These are phyloP conservation scores for Lactarius quietus DNA, from an alignment of 768 basidiomycete species.

Conservation along the genomic window DNA sequence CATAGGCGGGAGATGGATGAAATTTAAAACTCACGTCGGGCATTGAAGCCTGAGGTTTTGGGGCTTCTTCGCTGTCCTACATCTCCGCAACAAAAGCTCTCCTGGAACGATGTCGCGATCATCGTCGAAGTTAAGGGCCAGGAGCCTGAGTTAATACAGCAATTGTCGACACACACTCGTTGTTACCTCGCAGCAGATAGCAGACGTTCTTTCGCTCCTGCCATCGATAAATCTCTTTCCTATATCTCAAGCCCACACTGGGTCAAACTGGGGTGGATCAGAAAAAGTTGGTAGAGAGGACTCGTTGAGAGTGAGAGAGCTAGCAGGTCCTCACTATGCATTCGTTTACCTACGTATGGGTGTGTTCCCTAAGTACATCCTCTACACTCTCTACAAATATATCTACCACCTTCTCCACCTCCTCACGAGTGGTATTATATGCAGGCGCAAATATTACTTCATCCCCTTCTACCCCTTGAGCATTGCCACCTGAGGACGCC, in stretches of 20 bases:
- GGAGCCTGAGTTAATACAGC: not conserved
- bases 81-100: not conserved
- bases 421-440: constrained; percentile 67
- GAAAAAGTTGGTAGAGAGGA: no score
- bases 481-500: constrained; percentile 65
- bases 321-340: no score
- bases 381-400: constrained; percentile 63
- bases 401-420: constrained; percentile 68
- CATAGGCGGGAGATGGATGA: not conserved
- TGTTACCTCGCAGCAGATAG: not conserved
- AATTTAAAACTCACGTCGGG: no score
- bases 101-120: not conserved
- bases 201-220: not conserved
- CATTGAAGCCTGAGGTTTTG: not conserved
- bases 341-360: not conserved
- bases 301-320: no score
- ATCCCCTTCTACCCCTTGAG: constrained; percentile 71
- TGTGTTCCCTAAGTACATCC: constrained; percentile 44
- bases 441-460: constrained; percentile 75
- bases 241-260: no score
- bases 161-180: not conserved
- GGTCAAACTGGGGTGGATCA: no score
- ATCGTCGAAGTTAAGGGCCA: not conserved
- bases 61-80: not conserved
- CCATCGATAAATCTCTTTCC: not conserved